These are phyloP conservation scores for Xylariomycetidae sp. DNA, from an alignment of 2,329 filamentous ascomycete species.

Conservation along the genomic window DNA sequence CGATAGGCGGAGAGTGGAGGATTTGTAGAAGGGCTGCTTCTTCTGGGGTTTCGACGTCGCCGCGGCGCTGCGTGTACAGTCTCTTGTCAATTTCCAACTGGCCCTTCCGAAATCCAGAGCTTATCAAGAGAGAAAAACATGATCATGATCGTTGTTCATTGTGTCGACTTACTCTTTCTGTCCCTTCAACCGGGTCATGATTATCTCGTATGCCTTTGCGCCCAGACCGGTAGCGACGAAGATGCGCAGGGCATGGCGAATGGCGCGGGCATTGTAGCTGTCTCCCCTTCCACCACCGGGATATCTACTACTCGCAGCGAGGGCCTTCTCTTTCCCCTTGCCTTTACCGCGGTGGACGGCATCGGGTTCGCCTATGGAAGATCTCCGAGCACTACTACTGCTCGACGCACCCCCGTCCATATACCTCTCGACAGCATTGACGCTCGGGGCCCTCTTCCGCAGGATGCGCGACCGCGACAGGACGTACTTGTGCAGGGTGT, in stretches of 20 bases:
- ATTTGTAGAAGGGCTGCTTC: conserved; percentile 56
- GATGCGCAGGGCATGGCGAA: conserved; percentile 66
- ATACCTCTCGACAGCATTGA: conserved; percentile 52
- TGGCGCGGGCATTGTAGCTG: conserved; percentile 65
- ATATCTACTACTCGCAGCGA: conserved; percentile 9
- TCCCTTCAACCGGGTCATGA: conserved; percentile 44
- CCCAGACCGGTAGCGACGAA: conserved; percentile 60
- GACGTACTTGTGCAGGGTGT: conserved; percentile 76
- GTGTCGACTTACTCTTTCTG: conserved; percentile 37
- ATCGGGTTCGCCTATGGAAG: conserved; percentile 11
- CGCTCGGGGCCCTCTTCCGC: conserved; percentile 49
- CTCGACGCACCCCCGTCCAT: conserved; percentile 34
- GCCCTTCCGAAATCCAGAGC: too few species aligned
- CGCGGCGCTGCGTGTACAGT: too few species aligned
- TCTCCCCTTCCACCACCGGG: conserved; percentile 38
- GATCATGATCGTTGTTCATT: too few species aligned
- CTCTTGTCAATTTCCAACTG: too few species aligned
- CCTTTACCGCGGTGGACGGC: conserved; percentile 28
- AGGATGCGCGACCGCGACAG: conserved; percentile 65
- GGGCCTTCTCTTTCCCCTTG: conserved; percentile 20
- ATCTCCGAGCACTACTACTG: conserved; percentile 9
- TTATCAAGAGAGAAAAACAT: too few species aligned
- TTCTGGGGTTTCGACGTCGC: conserved; percentile 26
- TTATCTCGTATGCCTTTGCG: conserved; percentile 57
- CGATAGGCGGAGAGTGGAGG: conserved; percentile 70